These are phyloP conservation scores for Cercospora canescens DNA, from an alignment of 2,329 filamentous ascomycete species.

Conservation along the genomic window DNA sequence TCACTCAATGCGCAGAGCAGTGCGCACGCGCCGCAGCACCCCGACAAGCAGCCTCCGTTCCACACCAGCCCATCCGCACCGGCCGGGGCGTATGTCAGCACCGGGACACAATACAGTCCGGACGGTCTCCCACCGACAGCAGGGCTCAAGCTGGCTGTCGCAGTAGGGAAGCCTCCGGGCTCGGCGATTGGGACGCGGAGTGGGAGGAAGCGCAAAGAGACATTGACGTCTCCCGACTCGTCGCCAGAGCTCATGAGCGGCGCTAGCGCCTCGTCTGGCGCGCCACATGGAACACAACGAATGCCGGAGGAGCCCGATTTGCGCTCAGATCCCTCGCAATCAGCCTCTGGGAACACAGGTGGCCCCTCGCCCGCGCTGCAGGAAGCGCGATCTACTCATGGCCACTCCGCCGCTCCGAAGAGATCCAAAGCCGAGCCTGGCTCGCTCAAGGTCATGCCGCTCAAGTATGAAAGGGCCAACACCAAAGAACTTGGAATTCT, in stretches of 20 bases:
- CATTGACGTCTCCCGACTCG: constrained; percentile 18
- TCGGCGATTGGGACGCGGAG: constrained; percentile 10
- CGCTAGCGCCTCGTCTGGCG: constrained; percentile 22
- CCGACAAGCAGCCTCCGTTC: constrained; percentile 12
- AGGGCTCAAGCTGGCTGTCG: constrained; percentile 24
- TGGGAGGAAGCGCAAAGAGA: constrained; percentile 32
- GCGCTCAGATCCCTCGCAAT: constrained; percentile 15
- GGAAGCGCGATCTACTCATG: constrained; percentile 34
- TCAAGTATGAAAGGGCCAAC: constrained; percentile 76
- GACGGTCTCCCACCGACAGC: constrained; percentile 48
- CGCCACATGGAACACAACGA: constrained; percentile 18
- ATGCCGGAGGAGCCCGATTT: constrained; percentile 13
- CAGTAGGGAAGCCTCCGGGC: constrained; percentile 21
- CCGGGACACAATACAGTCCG: constrained; percentile 57
- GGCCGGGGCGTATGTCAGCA: constrained; percentile 42
- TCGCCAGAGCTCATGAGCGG: constrained; percentile 24
- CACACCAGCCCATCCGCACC: constrained; percentile 4
- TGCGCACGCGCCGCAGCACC: constrained; percentile 14
- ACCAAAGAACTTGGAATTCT: constrained; percentile 85
- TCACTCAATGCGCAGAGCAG: constrained; percentile 22
- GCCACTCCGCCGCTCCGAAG: constrained; percentile 43
- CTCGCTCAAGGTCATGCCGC: constrained; percentile 61
- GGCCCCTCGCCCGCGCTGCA: constrained; percentile 23
- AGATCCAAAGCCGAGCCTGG: constrained; percentile 47
- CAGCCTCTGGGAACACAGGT: constrained; percentile 13